These are phyloP conservation scores for Tuber melanosporum DNA, from an alignment of 495 filamentous ascomycete genomes.

Conservation along the genomic window DNA sequence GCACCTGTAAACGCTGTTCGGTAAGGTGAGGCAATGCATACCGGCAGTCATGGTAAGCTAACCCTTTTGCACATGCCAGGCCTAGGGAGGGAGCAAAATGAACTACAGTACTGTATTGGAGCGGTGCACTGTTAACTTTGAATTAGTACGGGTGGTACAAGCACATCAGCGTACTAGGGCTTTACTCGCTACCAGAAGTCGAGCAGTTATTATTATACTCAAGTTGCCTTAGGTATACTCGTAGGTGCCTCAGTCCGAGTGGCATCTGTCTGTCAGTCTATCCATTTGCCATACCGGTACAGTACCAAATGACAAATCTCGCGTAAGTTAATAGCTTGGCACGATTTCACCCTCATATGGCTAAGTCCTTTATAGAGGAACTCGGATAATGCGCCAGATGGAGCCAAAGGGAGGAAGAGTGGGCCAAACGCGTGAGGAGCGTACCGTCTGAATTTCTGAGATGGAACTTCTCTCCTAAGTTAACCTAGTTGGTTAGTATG, in stretches of 20 bases:
- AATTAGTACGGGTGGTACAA: neutral
- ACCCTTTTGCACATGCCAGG: neutral
- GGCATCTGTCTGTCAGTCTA: neutral
- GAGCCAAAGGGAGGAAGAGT: neutral
- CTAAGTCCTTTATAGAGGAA: neutral
- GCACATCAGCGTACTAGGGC: neutral
- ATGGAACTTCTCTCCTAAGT: neutral
- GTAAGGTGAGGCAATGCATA: neutral
- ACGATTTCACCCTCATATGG: neutral
- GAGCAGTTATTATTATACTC: neutral
- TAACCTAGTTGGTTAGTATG: neutral
- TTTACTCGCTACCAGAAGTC: neutral
- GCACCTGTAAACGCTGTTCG: neutral
- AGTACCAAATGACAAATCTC: neutral
- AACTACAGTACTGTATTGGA: neutral
- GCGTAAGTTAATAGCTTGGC: neutral
- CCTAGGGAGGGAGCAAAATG: neutral
- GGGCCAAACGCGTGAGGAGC: neutral
- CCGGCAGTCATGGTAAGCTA: neutral
- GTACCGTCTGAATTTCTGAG: neutral
- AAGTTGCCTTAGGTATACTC: too few relatives aligned
- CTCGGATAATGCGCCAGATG: neutral
- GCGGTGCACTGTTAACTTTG: neutral
- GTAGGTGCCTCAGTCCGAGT: neutral
- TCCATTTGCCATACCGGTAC: neutral